Base-by-base conservation (phyloP, 2,329 filamentous ascomycete genomes). In the Amesomyces nigricolor region DNA sequence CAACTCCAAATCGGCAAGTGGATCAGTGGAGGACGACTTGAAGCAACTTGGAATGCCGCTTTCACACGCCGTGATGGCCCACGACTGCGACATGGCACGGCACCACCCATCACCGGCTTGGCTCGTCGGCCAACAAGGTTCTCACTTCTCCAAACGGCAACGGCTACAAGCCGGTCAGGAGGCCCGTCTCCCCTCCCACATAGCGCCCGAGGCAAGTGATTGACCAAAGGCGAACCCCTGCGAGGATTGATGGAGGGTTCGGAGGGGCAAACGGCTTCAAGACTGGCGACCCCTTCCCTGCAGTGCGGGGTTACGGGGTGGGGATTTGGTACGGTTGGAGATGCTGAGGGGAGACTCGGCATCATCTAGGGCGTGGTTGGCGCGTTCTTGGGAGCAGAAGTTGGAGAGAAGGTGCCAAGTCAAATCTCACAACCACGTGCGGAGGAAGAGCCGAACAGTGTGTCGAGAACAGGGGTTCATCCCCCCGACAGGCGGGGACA, bases 271-370 rank as follows among this genome's bases (percentile, higher is more conserved):
- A 17, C 14, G 13, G 38, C 42, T 17, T 14, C 43, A 47, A 39
- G 14, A 4, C 6, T 8, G 53, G 32, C 35, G 22, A 46, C 17
- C 48, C 48, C 43, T 30, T 26, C 29, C 17, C 2, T 13, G 22
- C 26, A n/a, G 37, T 63, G 60, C 55, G 62, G 62, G 61, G 61
- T 59, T 37, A 22, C n/a, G 16, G 22, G 49, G 53, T 58, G 60
- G 54, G 45, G 49, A 51, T 51, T 61, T 53, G 60, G 60, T 26
- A 26, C 6, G 22, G 22, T 26, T 26, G 22, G 22, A 26, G 56
- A 47, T 44, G 61, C 58, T 61, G 62, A 60, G 60, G 17, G 14
- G 22, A 42, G 19, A 44, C 14, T 60, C 62, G 62, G 62, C 62
- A 26, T 26, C 22, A 64, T 53, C 57, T 58, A 53, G 32, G 45